These are phyloP conservation scores for Hevea brasiliensis DNA, from an alignment of 345 rosid genomes.

Conservation along the genomic window DNA sequence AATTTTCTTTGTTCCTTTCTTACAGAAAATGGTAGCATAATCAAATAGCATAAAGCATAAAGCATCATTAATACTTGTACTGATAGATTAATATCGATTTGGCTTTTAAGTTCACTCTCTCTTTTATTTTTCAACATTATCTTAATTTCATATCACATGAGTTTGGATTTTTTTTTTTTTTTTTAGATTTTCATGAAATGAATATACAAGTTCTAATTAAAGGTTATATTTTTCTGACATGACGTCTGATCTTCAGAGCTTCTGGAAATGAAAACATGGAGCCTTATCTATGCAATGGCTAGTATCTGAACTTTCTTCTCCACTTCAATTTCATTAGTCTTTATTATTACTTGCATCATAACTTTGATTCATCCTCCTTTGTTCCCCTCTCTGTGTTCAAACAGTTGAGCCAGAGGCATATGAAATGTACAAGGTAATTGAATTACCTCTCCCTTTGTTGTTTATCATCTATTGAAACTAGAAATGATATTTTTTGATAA, in stretches of 20 bases:
- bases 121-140: background rate
- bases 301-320: slow-evolving; percentile 30
- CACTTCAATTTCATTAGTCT: background rate
- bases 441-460: background rate
- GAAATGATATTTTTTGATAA: background rate
- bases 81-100: background rate
- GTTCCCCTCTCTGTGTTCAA: slow-evolving; percentile 10
- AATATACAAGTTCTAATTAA: background rate
- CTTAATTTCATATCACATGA: background rate
- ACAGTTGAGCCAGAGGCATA: slow-evolving; percentile 69
- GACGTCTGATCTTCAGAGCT: slow-evolving; percentile 46
- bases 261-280: slow-evolving; percentile 56
- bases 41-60: background rate
- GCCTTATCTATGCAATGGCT: slow-evolving; percentile 68
- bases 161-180: background rate
- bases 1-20: background rate
- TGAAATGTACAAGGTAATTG: slow-evolving; percentile 73
- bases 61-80: background rate
- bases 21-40: background rate
- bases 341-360: slow-evolving; percentile 10
- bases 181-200: background rate
- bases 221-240: background rate
- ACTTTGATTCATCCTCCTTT: slow-evolving; percentile 10
- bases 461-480: background rate
- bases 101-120: background rate